Evolutionary conservation across 345 rosid species (phyloP), one percentile per base, ranked within the genome.

Genomic region (Linum trigynum): DNA sequence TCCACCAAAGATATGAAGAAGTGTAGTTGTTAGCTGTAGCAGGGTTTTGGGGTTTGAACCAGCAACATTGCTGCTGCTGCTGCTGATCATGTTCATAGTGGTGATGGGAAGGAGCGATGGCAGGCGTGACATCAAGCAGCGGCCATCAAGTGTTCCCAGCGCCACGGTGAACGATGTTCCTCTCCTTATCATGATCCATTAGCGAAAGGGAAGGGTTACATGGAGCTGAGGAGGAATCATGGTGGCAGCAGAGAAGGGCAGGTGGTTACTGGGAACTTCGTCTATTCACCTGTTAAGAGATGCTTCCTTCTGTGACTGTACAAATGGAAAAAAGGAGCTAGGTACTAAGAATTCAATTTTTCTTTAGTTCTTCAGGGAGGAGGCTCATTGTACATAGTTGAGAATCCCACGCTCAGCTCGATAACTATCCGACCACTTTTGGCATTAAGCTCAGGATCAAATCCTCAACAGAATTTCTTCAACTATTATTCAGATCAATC

Each of bases 91-190:
- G 37, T 45, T 70, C 42, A 61, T 55, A 38, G 51, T 66, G 7
- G 65, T 8, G 23, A 5, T 50, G 1, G 55, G 63, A 10, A 50
- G 45, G 4, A 67, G 73, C 0, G 63, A 62, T 1, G 84, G 74
- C 10, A 82, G 80, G 10, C 85, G 90, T 1, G 58, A 62, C 1
- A 72, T 80, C 56, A 86, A 23, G 32, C 32, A 23, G 32, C 32
- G 32, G 32, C 32, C 90, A 32, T 66, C 79, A 0, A 90, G 96
- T 8, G 86, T 76, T 57, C 96, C 96, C 94, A 86, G 94, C 84
- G 85, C 91, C 1, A 71, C 73, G 86, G 76, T 63, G 78, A 23
- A 23, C 32, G 32, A 23, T 23, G 32, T 23, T 23, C 32, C 32
- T 23, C 32, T 23, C 32, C 88, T 9, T 59, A 63, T 10, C 60